These are phyloP conservation scores for Delonix regia DNA, from an alignment of 306 rosid genomes.

Conservation along the genomic window DNA sequence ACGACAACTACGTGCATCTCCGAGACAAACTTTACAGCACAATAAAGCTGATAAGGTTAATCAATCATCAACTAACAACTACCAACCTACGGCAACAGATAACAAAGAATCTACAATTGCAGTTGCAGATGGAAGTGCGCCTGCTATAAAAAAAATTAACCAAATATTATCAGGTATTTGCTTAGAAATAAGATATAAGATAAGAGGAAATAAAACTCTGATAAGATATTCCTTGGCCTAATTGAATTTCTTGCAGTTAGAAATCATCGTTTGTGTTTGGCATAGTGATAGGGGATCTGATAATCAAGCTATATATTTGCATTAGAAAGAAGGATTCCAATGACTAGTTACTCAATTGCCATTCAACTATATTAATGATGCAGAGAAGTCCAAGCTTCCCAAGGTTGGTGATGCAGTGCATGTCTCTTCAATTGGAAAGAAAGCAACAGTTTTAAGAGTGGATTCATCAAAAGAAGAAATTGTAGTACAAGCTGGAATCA, in stretches of 20 bases:
- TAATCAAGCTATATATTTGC: conserved; percentile 28
- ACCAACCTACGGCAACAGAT: conserved; percentile 33
- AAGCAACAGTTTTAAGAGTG: conserved; percentile 61
- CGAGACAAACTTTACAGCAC: conserved; percentile 48
- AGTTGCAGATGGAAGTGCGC: conserved; percentile 39
- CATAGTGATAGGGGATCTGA: background rate
- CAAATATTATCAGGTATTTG: conserved; percentile 58
- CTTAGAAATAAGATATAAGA: conserved; percentile 11
- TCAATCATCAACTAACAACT: conserved; percentile 37
- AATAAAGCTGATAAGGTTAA: conserved; percentile 41
- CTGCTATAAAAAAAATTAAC: conserved; percentile 40
- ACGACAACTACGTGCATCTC: conserved; percentile 57
- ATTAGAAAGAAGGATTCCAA: background rate
- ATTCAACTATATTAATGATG: conserved; percentile 41
- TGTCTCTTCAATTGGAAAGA: conserved; percentile 78
- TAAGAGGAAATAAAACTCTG: conserved; percentile 25
- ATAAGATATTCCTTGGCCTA: background rate
- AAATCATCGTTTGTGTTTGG: conserved; percentile 9
- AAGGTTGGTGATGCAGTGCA: conserved; percentile 75
- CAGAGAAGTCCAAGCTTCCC: conserved; percentile 67
- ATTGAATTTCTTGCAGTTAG: conserved; percentile 18
- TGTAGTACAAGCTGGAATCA: conserved; percentile 81
- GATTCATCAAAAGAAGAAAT: conserved; percentile 77
- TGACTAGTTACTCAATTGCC: conserved; percentile 15
- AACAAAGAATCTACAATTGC: conserved; percentile 40